Evolutionary conservation across 805 yeast species (phyloP), one percentile per base, ranked within the genome.

Genomic region (Isabelozyma gotoi): DNA sequence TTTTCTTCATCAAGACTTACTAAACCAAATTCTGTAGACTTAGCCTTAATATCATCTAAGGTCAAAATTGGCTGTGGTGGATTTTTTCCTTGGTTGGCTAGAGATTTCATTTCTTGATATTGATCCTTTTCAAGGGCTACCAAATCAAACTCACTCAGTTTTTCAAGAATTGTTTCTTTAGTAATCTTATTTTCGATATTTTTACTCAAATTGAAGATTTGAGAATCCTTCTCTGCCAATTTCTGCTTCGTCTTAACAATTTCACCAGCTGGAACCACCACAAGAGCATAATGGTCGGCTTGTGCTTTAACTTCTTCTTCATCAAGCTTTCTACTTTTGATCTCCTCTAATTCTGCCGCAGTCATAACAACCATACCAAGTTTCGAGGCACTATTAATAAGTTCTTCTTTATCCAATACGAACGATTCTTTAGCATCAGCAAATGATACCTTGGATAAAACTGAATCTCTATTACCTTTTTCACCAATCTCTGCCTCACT

Each of bases 11-110:
- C 44, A 15, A 52, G 39, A 15, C 50, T 20, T 7, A 39, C 41
- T 36, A 75, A 59, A 4, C 77, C 76, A 35, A 73, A 53, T 36
- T 71, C 76, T 4, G 64, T 60, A 1, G 80, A 80, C 40, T 62
- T 57, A 2, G 53, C 34, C 2, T 29, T n/a, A 17, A 36, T 36
- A 5, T 36, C 40, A 15, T 44, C 39, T 14, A 16, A 19, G 5
- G 38, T 16, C 8, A 38, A 19, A 10, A 32, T 33, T 6, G 35
- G 19, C 15, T 36, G 10, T 10, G 34, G 36, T 7, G 40, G 36
- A 12, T 34, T 34, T 10, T 15, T 11, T 8, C 18, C 36, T 10
- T 24, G 36, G 8, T 39, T 21, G 10, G 47, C 32, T 11, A 21
- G 40, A 36, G 50, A 17, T 45, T 63, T 61, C 51, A 70, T 46